phyloP scores from a whole-genome alignment of 768 basidiomycete species.

The Podaxis sp. region DNA sequence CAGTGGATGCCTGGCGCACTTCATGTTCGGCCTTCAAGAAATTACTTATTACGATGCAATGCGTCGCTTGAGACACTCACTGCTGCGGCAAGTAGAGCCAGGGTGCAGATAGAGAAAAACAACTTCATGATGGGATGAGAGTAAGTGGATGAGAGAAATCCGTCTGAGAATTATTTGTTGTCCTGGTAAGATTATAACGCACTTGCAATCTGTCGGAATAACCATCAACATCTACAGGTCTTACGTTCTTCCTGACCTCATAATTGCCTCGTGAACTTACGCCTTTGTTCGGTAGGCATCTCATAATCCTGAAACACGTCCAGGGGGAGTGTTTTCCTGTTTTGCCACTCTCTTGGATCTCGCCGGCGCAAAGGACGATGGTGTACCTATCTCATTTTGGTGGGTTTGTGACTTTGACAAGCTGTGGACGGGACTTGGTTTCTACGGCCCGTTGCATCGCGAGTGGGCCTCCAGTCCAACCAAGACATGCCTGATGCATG shows the following conservation, averaged over 20 bases:
- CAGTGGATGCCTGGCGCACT: slow-evolving; percentile 9
- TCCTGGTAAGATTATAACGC: neutral
- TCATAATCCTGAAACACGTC: neutral
- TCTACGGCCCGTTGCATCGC: neutral
- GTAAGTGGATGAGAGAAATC: neutral
- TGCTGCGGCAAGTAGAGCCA: neutral
- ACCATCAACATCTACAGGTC: neutral
- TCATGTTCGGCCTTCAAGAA: neutral
- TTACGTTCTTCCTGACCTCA: neutral
- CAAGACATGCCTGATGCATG: neutral
- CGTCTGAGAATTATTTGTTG: neutral
- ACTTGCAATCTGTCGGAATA: neutral
- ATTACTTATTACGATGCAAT: neutral
- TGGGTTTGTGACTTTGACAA: neutral
- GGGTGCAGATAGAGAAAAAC: neutral
- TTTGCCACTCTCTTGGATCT: neutral
- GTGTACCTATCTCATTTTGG: neutral
- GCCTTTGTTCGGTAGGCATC: neutral
- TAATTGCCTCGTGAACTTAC: neutral
- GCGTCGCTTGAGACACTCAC: neutral
- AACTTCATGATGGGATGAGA: neutral
- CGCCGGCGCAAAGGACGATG: neutral
- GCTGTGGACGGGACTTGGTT: neutral
- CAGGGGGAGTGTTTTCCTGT: neutral
- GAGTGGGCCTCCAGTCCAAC: neutral